Percentiles rank a stretch among this genome's conserved stretches.
phyloP scores from a whole-genome alignment of 1,139 yeast genomes.

The Kodamaea suecica region DNA sequence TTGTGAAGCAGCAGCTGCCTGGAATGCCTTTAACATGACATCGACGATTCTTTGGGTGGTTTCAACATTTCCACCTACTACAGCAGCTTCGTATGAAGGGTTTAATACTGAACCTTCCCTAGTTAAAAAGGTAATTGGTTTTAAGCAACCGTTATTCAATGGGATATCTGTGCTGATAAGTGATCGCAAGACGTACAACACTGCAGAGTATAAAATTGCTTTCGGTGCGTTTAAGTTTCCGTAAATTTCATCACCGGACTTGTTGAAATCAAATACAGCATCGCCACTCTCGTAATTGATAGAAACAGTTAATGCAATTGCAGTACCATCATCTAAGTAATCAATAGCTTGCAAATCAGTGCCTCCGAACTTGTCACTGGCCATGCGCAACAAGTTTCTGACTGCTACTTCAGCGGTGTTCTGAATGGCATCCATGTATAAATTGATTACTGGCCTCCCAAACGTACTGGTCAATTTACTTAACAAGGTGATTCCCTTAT shows the following conservation, averaged over 20 bases:
- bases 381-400: conserved; percentile 35
- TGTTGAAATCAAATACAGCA: conserved; percentile 41
- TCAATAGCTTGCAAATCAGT: conserved; percentile 33
- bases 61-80: conserved; percentile 87
- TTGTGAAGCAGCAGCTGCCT: conserved; percentile 62
- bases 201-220: conserved; percentile 79
- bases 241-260: conserved; percentile 42
- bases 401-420: conserved; percentile 43
- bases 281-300: conserved; percentile 35
- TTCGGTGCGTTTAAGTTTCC: conserved; percentile 48
- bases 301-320: conserved; percentile 34
- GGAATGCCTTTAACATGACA: conserved; percentile 70
- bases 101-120: conserved; percentile 68
- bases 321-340: conserved; percentile 45
- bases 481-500: conserved; percentile 38
- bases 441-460: conserved; percentile 31
- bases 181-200: conserved; percentile 72
- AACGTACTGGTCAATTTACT: conserved; percentile 31
- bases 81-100: conserved; percentile 77
- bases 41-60: conserved; percentile 84
- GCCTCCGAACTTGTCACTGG: conserved; percentile 36
- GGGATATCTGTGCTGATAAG: conserved; percentile 78
- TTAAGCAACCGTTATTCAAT: conserved; percentile 77
- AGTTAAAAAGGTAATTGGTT: conserved; percentile 62
- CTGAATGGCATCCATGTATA: conserved; percentile 45